phyloP scores from a whole-genome alignment of 345 rosid genomes.

The Aquilaria malaccensis region DNA sequence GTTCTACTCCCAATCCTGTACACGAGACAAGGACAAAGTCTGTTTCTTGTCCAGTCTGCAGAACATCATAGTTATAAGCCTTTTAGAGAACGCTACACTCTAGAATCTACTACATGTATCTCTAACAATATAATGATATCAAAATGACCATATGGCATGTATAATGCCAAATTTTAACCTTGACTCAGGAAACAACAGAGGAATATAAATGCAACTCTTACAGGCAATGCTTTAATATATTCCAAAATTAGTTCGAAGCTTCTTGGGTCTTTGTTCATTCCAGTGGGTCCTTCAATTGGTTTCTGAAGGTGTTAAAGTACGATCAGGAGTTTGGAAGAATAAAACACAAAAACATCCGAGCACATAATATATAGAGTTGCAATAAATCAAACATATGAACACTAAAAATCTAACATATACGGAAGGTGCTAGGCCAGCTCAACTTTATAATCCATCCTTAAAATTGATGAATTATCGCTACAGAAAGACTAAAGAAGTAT shows the following conservation, averaged over 20 bases:
- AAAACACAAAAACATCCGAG: neutral
- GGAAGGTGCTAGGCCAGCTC: no score
- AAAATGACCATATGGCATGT: neutral
- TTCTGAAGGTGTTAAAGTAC: conserved; percentile 41
- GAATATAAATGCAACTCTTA: conserved; percentile 25
- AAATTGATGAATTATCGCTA: no score
- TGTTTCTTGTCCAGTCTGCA: conserved; percentile 97
- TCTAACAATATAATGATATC: no score
- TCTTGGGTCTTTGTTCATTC: conserved; percentile 67
- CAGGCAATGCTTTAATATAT: conserved; percentile 92
- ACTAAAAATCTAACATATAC: no score
- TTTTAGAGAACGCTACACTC: neutral
- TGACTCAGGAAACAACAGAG: neutral
- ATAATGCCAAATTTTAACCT: neutral
- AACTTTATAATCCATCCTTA: no score
- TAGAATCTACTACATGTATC: no score
- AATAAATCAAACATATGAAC: no score
- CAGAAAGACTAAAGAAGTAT: no score
- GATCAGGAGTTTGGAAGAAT: neutral
- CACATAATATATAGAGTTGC: no score
- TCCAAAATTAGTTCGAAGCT: conserved; percentile 79
- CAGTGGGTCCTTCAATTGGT: conserved; percentile 57
- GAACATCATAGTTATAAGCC: neutral
- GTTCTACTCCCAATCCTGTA: conserved; percentile 84
- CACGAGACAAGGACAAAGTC: conserved; percentile 86